Evolutionary conservation across 2,329 filamentous ascomycete species (phyloP).

Genomic region (Scytalidium sp.): DNA sequence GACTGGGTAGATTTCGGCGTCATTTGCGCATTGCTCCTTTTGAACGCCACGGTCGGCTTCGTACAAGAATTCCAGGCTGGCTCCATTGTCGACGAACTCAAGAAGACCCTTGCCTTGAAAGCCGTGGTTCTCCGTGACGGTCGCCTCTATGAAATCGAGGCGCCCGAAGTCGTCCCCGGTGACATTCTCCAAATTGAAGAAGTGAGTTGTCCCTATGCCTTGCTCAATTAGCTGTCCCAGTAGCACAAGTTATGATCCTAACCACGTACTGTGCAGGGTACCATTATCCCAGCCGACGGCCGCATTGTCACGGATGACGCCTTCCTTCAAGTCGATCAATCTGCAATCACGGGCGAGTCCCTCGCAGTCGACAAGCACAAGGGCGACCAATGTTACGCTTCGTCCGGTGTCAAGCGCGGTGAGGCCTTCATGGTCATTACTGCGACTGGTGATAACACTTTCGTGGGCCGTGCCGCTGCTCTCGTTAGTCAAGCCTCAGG

Average conservation of each 20-base stretch:
- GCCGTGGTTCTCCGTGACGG: conserved; percentile 83
- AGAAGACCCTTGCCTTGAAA: conserved; percentile 86
- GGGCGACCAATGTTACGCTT: conserved; percentile 78
- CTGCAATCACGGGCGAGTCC: conserved; percentile 87
- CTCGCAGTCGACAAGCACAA: conserved; percentile 87
- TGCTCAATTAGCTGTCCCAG: not conserved
- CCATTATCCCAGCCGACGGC: conserved; percentile 86
- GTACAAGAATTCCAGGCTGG: conserved; percentile 87
- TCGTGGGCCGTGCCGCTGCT: conserved; percentile 84
- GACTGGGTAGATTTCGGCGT: conserved; percentile 95
- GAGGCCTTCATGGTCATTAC: conserved; percentile 81
- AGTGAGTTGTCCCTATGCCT: conserved; percentile 31
- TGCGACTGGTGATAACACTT: conserved; percentile 84
- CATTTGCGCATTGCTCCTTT: conserved; percentile 77
- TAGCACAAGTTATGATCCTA: conserved; percentile 6
- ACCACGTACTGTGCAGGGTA: conserved; percentile 51
- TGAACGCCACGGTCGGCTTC: conserved; percentile 85
- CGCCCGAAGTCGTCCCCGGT: conserved; percentile 80
- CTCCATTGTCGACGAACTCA: conserved; percentile 85
- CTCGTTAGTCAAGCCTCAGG: conserved; percentile 74
- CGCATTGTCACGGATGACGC: conserved; percentile 80
- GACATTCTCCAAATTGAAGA: conserved; percentile 90
- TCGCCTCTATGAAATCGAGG: conserved; percentile 73
- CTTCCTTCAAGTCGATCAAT: conserved; percentile 89
- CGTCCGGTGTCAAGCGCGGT: conserved; percentile 87